A percentile compares a stretch with the other conserved stretches of the same genome.
Evolutionary conservation across 2,329 filamentous ascomycete genomes (phyloP).

Genomic region (Didymella arachidicola): DNA sequence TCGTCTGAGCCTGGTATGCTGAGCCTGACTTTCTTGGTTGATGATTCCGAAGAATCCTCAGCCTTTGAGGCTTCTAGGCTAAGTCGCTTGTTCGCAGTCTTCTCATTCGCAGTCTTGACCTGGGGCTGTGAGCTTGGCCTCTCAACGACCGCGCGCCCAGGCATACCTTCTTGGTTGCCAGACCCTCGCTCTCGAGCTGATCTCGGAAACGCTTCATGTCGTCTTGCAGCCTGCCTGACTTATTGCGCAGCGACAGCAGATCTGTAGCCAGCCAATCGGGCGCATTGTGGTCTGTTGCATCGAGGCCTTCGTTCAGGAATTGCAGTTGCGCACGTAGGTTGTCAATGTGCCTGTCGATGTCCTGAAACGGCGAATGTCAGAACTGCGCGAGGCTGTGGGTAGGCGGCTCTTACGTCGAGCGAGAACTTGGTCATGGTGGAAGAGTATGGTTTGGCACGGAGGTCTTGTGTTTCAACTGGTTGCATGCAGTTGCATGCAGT

Average conservation of each 20-base stretch:
- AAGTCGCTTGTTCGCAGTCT: constrained; percentile 39
- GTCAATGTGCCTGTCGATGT: constrained; percentile 44
- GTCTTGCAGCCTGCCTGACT: constrained; percentile 44
- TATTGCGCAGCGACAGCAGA: constrained; percentile 43
- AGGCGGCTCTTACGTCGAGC: constrained; percentile 36
- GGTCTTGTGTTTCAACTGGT: constrained; percentile 16
- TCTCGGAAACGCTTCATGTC: constrained; percentile 46
- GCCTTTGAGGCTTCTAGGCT: constrained; percentile 37
- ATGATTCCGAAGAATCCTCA: constrained; percentile 4
- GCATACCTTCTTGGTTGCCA: constrained; percentile 36
- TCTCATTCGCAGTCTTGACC: constrained; percentile 29
- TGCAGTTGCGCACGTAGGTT: constrained; percentile 41
- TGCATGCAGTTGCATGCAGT: constrained; percentile 7
- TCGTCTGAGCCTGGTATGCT: constrained; percentile 20
- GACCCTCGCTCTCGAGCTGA: constrained; percentile 38
- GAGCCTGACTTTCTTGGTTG: constrained; percentile 17
- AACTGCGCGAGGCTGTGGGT: constrained; percentile 9
- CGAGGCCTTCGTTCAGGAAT: constrained; percentile 43
- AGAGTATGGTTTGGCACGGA: constrained; percentile 14
- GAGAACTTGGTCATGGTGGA: constrained; percentile 36
- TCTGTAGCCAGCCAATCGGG: constrained; percentile 49
- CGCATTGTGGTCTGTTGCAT: constrained; percentile 46
- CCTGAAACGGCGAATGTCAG: constrained; percentile 32
- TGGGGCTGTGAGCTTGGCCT: constrained; percentile 18
- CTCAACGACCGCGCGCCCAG: neutral